Base-by-base conservation (phyloP, 768 basidiomycete genomes). In the Floccularia luteovirens region DNA sequence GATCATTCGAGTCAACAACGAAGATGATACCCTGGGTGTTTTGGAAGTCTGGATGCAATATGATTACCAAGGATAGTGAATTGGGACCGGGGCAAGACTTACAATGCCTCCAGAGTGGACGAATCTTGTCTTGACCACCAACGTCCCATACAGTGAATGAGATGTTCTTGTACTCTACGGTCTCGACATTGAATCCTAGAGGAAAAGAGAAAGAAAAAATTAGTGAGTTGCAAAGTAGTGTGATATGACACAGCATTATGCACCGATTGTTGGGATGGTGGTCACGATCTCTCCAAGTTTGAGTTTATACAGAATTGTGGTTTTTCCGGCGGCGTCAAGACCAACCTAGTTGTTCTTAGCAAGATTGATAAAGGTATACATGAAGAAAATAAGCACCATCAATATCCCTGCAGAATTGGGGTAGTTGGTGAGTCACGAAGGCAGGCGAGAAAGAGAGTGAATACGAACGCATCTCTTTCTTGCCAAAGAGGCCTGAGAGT, bases 81-180 rank as follows among this genome's bases (percentile, higher is more conserved):
- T 49, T 47, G 31, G 24, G 40, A 46, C 37, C 43, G 48, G 45
- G 48, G 38, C 17, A 49, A 33, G 40, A 80, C 91, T 58, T 58
- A 96, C 96, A 99, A 74, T 99, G 96, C 81, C 94, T 90, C 96
- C 96, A 99, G 54, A 98, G 81, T 52, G 94, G 94, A 55, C 94
- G 83, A 66, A 98, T 98, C 83, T 98, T 99, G 72, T 99, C 94
- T 71, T 99, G 94, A 55, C 94, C 96, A 79, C 96, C 96, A 48
- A 99, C 96, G 69, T 99, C 96, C 96, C 96, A 98, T 33, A 98
- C 96, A 17, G 94, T 99, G 80, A 99, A 99, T 19, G 92, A 96
- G 50, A 98, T 97, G 75, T 98, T 99, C 79, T 97, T 98, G 72
- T 99, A 98, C 66, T 98, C 94, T 51, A 99, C 96, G 46, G 96